phyloP scores from a whole-genome alignment of 768 basidiomycete species.

The Gloeostereum incarnatum region DNA sequence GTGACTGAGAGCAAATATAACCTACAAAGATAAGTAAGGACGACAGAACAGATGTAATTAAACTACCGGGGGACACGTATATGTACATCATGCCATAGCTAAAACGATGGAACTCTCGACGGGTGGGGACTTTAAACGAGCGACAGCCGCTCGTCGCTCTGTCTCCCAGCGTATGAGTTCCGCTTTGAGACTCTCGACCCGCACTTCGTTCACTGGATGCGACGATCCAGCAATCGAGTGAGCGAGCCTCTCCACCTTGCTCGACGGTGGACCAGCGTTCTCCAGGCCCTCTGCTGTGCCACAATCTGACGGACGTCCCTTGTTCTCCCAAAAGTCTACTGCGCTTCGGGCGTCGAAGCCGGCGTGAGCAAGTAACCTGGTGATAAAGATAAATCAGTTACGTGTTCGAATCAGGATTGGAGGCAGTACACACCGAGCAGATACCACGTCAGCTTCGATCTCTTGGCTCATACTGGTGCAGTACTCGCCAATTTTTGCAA shows the following conservation, averaged over 20 bases:
- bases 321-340: conserved; percentile 74
- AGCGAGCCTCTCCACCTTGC: conserved; percentile 16
- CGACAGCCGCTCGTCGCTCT: conserved; percentile 26
- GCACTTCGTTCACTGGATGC: conserved; percentile 63
- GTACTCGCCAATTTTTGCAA: conserved; percentile 59
- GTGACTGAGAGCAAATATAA: too few relatives aligned
- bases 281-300: too few relatives aligned
- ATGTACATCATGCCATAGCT: background rate
- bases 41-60: too few relatives aligned
- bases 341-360: conserved; percentile 85
- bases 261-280: conserved; percentile 9
- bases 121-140: conserved; percentile 2
- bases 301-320: conserved; percentile 33
- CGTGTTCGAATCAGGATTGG: conserved; percentile 4
- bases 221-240: conserved; percentile 41
- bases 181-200: conserved; percentile 48
- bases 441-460: conserved; percentile 88
- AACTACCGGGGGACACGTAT: too few relatives aligned
- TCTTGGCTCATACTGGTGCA: conserved; percentile 83
- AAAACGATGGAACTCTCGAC: conserved; percentile 4
- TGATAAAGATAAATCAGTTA: conserved; percentile 4
- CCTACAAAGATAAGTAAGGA: too few relatives aligned
- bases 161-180: conserved; percentile 70
- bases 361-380: conserved; percentile 82
- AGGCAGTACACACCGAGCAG: conserved; percentile 53